Evolutionary conservation across 208 protist genomes (phyloP).

Genomic region (Crithidia sp.): DNA sequence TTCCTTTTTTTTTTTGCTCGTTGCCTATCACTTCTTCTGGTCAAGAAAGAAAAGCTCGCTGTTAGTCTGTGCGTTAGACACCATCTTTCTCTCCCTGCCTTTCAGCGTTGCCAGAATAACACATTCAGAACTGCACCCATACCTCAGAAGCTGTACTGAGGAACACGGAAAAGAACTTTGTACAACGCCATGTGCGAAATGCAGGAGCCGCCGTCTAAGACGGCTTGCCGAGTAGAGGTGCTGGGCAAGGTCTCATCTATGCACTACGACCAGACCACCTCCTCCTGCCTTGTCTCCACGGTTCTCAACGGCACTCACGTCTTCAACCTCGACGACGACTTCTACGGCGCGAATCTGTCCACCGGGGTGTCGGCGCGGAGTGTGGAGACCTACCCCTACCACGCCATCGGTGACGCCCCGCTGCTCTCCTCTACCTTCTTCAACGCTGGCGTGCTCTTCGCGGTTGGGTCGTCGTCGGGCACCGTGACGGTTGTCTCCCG

Average conservation of each 20-base stretch:
- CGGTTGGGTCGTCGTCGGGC: conserved; percentile 42
- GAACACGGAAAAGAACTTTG: too few relatives aligned
- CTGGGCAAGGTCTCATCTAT: conserved; percentile 46
- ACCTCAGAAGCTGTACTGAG: too few relatives aligned
- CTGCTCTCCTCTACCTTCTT: conserved; percentile 56
- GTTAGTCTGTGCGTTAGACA: too few relatives aligned
- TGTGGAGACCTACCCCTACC: conserved; percentile 60
- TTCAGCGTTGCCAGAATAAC: too few relatives aligned
- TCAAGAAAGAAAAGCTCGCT: too few relatives aligned
- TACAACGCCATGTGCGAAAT: conserved; percentile 9
- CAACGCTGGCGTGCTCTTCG: conserved; percentile 39
- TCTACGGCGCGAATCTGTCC: conserved; percentile 40
- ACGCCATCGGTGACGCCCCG: conserved; percentile 37
- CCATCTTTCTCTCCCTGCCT: too few relatives aligned
- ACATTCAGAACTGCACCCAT: too few relatives aligned
- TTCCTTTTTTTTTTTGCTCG: too few relatives aligned
- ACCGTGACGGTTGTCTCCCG: conserved; percentile 46
- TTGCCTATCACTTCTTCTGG: too few relatives aligned
- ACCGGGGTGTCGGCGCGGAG: conserved; percentile 32
- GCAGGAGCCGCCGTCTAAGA: conserved; percentile 34
- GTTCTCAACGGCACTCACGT: conserved; percentile 55
- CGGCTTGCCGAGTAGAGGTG: conserved; percentile 46
- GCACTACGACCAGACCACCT: conserved; percentile 28
- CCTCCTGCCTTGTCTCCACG: conserved; percentile 55
- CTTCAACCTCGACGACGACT: conserved; percentile 48